phyloP scores from a whole-genome alignment of 116 monocot species.

The Iris pallida region DNA sequence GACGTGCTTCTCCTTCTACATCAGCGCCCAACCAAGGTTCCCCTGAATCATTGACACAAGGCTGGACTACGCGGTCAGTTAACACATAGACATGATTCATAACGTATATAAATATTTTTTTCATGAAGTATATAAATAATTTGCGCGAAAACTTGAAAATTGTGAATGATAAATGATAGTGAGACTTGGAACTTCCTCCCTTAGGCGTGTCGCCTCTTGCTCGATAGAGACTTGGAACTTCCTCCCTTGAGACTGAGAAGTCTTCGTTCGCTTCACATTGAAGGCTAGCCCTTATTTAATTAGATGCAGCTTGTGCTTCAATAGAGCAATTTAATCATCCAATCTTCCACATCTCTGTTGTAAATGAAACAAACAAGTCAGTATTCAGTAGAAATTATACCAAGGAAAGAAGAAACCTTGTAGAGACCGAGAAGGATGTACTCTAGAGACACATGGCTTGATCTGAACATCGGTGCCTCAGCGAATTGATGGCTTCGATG shows the following conservation, averaged over 20 bases:
- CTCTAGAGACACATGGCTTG: constrained; percentile 90
- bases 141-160: too few species aligned
- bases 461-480: constrained; percentile 71
- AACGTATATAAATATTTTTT: too few species aligned
- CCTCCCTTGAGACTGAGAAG: constrained; percentile 81
- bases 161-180: too few species aligned
- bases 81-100: too few species aligned
- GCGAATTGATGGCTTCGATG: constrained; percentile 87
- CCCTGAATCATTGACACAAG: constrained; percentile 62
- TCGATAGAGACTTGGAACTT: constrained; percentile 94
- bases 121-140: constrained; percentile 26
- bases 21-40: constrained; percentile 92
- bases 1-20: constrained; percentile 79
- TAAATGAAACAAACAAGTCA: too few species aligned
- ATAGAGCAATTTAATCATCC: constrained; percentile 78
- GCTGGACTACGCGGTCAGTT: too few species aligned
- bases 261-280: constrained; percentile 93
- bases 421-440: constrained; percentile 92
- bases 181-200: too few species aligned
- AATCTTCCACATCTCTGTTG: constrained; percentile 92
- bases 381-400: too few species aligned
- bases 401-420: constrained; percentile 45
- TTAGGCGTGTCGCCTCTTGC: constrained; percentile 93
- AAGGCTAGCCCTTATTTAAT: constrained; percentile 83
- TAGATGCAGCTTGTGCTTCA: constrained; percentile 66